phyloP scores from a whole-genome alignment of 371 early-diverging fungal species.

The Mucor indicus region DNA sequence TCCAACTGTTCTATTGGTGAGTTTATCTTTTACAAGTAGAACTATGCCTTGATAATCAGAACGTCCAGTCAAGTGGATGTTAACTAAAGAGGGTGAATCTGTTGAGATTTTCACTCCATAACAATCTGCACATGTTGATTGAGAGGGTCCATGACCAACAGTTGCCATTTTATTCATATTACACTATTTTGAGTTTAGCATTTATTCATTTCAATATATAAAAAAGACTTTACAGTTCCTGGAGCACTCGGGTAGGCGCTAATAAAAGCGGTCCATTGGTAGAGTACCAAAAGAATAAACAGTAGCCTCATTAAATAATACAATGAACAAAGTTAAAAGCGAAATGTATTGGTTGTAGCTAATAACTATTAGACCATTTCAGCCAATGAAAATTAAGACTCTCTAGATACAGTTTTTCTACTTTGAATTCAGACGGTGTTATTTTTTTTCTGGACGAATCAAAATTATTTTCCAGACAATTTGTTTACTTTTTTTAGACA shows the following conservation, averaged over 20 bases:
- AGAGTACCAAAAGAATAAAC: background rate
- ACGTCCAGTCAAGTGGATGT: slow-evolving; percentile 26
- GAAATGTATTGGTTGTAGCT: too few species aligned
- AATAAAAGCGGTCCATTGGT: background rate
- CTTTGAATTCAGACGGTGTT: too few species aligned
- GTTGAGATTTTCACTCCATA: slow-evolving; percentile 26
- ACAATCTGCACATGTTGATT: slow-evolving; percentile 37
- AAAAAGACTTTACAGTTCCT: slow-evolving; percentile 31
- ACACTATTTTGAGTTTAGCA: slow-evolving; percentile 21
- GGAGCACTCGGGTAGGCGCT: slow-evolving; percentile 37
- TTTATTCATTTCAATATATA: background rate
- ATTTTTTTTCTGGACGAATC: too few species aligned
- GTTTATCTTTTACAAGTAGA: slow-evolving; percentile 33
- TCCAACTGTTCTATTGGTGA: slow-evolving; percentile 35
- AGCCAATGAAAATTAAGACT: too few species aligned
- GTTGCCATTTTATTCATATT: slow-evolving; percentile 39
- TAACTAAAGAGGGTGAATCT: slow-evolving; percentile 12
- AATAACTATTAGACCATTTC: too few species aligned
- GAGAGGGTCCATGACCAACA: slow-evolving; percentile 46
- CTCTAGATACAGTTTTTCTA: too few species aligned
- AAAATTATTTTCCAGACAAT: too few species aligned
- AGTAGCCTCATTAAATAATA: too few species aligned
- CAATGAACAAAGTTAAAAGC: too few species aligned
- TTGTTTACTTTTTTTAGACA: too few species aligned
- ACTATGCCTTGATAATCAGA: slow-evolving; percentile 39